Evolutionary conservation across 2,329 filamentous ascomycete genomes (phyloP), one percentile per base, ranked within the genome.

Genomic region (Ophioceras dolichostomum): DNA sequence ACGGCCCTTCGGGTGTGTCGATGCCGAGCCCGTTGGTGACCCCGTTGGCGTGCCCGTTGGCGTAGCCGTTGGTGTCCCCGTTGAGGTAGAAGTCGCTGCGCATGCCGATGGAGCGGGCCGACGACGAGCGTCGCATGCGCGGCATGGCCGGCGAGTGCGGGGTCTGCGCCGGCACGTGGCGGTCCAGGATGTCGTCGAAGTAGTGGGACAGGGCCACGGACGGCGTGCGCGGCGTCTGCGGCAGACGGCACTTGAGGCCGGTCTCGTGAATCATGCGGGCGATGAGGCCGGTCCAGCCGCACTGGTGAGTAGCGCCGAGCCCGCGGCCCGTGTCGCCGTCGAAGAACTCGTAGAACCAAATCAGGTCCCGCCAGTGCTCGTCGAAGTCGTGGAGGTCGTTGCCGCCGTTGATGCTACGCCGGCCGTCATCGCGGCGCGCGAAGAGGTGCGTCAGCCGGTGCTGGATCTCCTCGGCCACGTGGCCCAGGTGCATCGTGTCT

Each of bases 311-410:
- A 27, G 89, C 86, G 40, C 89, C 89, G 1, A 96, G 71, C 13
- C 91, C 89, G 47, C 87, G 81, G 12, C 89, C 89, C 36, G 70
- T 79, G 55, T 96, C 88, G 28, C 87, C 89, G 53, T 96, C 89
- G 54, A 96, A 96, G 68, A 93, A 96, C 57, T 96, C 89, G 55
- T 94, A 83, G 69, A 94, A 96, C 84, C 86, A 95, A 49, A 96
- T 67, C 51, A 88, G 76, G 51, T 93, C 88, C 57, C 82, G 89
- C 89, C 89, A 96, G 58, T 94, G 68, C 18, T 84, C 79, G 53
- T 96, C 87, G 52, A 83, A 94, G 61, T 96, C 87, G 22, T 95
- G 76, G 46, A 80, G 72, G 49, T 95, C 80, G 47, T 83, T 86
- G 14, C 84, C 81, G 39, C 74, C 79, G 51, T 96, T 93, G 65